Conservation (phyloP, 2,329 filamentous ascomycete genomes). For the Colletotrichum sidae region DNA sequence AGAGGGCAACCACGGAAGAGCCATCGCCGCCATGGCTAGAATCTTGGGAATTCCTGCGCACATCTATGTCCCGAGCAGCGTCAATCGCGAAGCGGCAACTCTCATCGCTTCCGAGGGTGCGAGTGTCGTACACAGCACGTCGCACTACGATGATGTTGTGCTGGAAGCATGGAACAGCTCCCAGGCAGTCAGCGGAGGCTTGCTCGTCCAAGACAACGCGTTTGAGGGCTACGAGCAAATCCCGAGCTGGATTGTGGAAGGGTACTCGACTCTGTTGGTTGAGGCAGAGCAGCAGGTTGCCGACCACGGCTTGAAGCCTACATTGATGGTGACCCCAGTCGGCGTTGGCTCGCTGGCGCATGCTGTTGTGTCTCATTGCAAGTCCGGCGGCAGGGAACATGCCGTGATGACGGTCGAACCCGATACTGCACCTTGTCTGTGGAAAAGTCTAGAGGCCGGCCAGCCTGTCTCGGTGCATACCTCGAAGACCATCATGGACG, state of each 20-base stretch:
- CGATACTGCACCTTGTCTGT: constrained; percentile 70
- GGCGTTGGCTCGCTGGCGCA: constrained; percentile 81
- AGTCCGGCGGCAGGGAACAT: constrained; percentile 49
- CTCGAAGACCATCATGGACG: constrained; percentile 76
- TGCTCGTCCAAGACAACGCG: constrained; percentile 77
- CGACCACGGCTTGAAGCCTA: constrained; percentile 47
- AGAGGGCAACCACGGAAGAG: constrained; percentile 82
- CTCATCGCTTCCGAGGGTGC: constrained; percentile 74
- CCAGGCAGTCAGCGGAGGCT: constrained; percentile 48
- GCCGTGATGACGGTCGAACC: constrained; percentile 77
- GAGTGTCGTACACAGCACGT: constrained; percentile 53
- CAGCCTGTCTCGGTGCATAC: constrained; percentile 63
- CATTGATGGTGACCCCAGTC: constrained; percentile 71
- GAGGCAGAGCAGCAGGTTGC: constrained; percentile 73
- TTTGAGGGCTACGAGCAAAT: constrained; percentile 75
- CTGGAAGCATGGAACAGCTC: constrained; percentile 57
- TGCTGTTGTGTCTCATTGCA: constrained; percentile 75
- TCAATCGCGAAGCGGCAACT: constrained; percentile 64
- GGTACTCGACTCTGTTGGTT: constrained; percentile 78
- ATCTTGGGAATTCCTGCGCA: constrained; percentile 65
- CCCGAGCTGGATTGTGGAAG: constrained; percentile 81
- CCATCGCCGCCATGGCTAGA: constrained; percentile 75
- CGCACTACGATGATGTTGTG: constrained; percentile 73
- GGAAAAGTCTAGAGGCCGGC: constrained; percentile 62
- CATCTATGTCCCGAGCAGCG: constrained; percentile 72